These are phyloP conservation scores for Lizonia empirigonia DNA, from an alignment of 2,329 filamentous ascomycete species.

Conservation along the genomic window DNA sequence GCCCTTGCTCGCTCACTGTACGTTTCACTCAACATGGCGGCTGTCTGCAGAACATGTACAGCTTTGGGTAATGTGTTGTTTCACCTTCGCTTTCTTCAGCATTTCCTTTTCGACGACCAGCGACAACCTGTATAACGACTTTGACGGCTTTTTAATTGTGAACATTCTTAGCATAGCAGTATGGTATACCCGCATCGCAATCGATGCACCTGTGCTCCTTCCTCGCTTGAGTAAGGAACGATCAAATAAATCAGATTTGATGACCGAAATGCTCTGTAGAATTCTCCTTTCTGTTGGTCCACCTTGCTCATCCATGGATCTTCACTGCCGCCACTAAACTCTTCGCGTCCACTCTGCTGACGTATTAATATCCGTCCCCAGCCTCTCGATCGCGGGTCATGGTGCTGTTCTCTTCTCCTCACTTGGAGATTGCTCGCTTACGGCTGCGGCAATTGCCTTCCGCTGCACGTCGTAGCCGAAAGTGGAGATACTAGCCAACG, in stretches of 20 bases:
- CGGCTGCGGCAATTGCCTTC: conserved; percentile 5
- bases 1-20: conserved; percentile 5
- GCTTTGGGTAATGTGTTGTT: too few species aligned
- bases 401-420: not conserved
- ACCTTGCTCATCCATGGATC: not conserved
- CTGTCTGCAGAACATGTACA: too few species aligned
- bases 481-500: conserved; percentile 3
- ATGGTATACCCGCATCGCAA: conserved; percentile 16
- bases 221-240: conserved; percentile 5
- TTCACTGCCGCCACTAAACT: conserved; percentile 6
- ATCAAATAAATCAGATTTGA: conserved; percentile 5
- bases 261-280: conserved; percentile 1
- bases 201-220: conserved; percentile 5
- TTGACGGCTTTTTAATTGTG: conserved; percentile 9
- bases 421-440: conserved; percentile 7
- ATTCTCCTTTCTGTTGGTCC: not conserved
- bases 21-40: too few species aligned
- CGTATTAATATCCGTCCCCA: not conserved
- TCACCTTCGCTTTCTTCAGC: not conserved
- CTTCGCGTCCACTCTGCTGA: conserved; percentile 3
- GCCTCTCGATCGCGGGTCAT: conserved; percentile 1
- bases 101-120: conserved; percentile 5
- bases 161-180: conserved; percentile 16
- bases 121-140: conserved; percentile 9
- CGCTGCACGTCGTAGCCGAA: conserved; percentile 14